Percentiles rank a stretch among this genome's conserved stretches.
These are phyloP conservation scores for Phlegmacium glaucopus DNA, from an alignment of 768 basidiomycete genomes.

Conservation along the genomic window DNA sequence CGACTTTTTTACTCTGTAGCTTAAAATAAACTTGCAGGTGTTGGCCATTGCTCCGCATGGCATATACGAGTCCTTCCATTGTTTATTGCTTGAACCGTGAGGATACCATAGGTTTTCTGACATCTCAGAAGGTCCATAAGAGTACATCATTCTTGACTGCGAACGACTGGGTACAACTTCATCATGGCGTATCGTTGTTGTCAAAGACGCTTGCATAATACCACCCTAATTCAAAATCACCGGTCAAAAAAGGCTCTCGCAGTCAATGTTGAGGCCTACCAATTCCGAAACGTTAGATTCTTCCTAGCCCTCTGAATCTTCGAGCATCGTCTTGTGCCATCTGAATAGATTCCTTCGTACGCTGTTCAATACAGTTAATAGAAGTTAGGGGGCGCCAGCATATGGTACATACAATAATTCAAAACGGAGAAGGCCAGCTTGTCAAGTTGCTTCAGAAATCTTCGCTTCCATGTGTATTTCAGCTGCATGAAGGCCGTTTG, in stretches of 20 bases:
- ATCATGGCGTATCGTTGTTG: conserved; percentile 71
- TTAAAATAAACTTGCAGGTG: no score
- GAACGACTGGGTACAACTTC: conserved; percentile 58
- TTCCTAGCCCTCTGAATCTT: conserved; percentile 1
- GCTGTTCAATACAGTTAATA: conserved; percentile 10
- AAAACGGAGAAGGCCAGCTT: conserved; percentile 66
- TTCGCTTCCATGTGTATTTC: conserved; percentile 83
- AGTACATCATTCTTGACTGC: conserved; percentile 51
- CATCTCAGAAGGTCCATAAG: conserved; percentile 37
- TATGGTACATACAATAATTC: conserved; percentile 50
- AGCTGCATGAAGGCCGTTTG: no score
- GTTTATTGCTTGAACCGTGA: no score
- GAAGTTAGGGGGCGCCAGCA: conserved; percentile 8
- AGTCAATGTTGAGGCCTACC: conserved; percentile 11
- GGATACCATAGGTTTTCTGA: conserved; percentile 57
- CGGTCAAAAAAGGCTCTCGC: background rate
- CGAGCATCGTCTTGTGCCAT: conserved; percentile 3
- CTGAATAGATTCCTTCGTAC: conserved; percentile 8
- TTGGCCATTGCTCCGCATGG: no score
- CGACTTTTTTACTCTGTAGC: no score
- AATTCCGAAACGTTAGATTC: conserved; percentile 9
- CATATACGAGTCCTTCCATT: no score
- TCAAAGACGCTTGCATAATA: conserved; percentile 70
- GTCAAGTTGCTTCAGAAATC: conserved; percentile 62
- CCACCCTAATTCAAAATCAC: conserved; percentile 40